phyloP scores from a whole-genome alignment of 1,139 yeast genomes.

The Zygosaccharomyces pseudobailii region DNA sequence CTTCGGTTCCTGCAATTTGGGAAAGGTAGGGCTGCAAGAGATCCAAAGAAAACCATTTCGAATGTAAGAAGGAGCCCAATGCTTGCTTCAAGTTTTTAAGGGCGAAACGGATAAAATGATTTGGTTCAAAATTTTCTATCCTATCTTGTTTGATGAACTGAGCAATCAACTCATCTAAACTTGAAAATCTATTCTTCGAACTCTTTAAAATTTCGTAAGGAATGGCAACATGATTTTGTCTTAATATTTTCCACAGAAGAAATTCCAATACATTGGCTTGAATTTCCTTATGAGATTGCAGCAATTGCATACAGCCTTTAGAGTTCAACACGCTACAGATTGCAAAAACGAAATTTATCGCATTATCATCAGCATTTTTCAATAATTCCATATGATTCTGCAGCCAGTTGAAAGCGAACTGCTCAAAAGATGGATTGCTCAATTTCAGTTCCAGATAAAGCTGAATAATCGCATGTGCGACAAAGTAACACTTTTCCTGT shows the following conservation, averaged over 20 bases:
- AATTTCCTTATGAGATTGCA: constrained; percentile 3
- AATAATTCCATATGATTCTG: constrained; percentile 1
- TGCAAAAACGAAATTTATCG: background rate
- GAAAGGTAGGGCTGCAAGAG: constrained; percentile 3
- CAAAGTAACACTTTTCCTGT: constrained; percentile 6
- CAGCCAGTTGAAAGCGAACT: constrained; percentile 12
- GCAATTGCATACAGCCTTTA: background rate
- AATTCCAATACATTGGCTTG: background rate
- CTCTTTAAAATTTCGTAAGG: constrained; percentile 1
- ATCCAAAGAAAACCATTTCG: constrained; percentile 5
- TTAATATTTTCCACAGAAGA: constrained; percentile 1
- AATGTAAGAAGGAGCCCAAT: constrained; percentile 4
- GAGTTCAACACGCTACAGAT: constrained; percentile 1
- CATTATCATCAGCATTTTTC: background rate
- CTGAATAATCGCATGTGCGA: constrained; percentile 11
- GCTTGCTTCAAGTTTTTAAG: background rate
- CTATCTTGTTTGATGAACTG: constrained; percentile 3
- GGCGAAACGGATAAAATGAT: constrained; percentile 1
- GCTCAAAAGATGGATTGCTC: constrained; percentile 7
- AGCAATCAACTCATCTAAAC: constrained; percentile 2
- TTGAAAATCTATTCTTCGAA: background rate
- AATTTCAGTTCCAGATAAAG: constrained; percentile 9
- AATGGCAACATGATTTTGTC: background rate
- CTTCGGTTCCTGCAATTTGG: background rate
- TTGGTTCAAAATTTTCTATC: constrained; percentile 5